A percentile compares a stretch with the other conserved stretches of the same genome.
Evolutionary conservation across 169 alveolate species (phyloP).

Genomic region (Cryptosporidium xiaoi): DNA sequence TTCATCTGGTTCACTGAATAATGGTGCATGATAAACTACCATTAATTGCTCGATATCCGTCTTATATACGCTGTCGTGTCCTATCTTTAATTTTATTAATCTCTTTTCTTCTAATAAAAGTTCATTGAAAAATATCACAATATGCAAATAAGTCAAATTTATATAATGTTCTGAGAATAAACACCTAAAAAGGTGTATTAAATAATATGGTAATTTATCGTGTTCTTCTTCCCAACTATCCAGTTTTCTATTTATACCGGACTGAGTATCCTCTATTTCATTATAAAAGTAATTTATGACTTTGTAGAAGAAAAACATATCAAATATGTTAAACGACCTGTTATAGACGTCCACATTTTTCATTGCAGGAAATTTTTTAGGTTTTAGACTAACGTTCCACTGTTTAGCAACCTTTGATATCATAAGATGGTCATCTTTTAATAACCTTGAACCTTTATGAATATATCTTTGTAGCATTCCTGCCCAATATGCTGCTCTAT

Average conservation of each 20-base stretch:
- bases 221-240: conserved; percentile 37
- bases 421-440: not conserved
- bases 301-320: conserved; percentile 54
- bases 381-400: conserved; percentile 13
- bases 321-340: conserved; percentile 47
- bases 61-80: not conserved
- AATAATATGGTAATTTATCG: conserved; percentile 22
- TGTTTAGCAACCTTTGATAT: not conserved
- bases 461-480: conserved; percentile 71
- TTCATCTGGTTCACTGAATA: conserved; percentile 38
- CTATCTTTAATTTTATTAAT: conserved; percentile 26
- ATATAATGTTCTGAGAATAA: conserved; percentile 17
- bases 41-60: conserved; percentile 13
- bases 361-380: conserved; percentile 37
- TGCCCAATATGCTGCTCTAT: conserved; percentile 73
- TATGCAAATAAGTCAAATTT: conserved; percentile 24
- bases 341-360: not conserved
- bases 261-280: not conserved
- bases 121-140: conserved; percentile 58
- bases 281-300: conserved; percentile 22
- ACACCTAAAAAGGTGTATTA: conserved; percentile 7
- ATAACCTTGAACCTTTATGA: conserved; percentile 32
- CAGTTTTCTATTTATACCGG: not conserved
- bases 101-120: conserved; percentile 53
- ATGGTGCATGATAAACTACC: conserved; percentile 68